Conservation (phyloP, 2,329 filamentous ascomycete genomes). For the Pestalotiopsis sp. region DNA sequence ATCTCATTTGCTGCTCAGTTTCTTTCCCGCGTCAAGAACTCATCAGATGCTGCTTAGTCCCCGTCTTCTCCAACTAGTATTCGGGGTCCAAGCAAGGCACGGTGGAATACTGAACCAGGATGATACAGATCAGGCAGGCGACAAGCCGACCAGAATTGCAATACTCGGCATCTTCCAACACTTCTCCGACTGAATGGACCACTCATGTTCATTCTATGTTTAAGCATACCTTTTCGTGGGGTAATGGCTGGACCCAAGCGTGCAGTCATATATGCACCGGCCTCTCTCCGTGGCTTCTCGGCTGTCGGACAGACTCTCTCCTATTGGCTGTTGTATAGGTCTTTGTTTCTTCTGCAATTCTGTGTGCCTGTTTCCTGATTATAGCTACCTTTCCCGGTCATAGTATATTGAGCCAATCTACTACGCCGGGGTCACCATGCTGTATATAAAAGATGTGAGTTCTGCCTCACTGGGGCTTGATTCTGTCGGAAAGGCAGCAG, state of each 20-base stretch:
- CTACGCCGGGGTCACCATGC: neutral
- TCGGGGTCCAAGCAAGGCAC: neutral
- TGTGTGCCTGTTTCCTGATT: neutral
- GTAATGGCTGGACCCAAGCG: neutral
- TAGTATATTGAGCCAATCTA: neutral
- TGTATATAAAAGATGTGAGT: neutral
- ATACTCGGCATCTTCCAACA: neutral
- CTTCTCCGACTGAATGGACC: neutral
- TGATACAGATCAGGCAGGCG: constrained; percentile 1
- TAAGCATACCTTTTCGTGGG: neutral
- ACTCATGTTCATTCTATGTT: neutral
- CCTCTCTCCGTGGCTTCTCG: neutral
- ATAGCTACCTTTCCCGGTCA: neutral
- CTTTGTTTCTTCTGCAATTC: neutral
- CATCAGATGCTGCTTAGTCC: neutral
- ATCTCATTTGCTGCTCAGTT: neutral
- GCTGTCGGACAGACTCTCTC: neutral
- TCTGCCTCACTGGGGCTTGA: neutral
- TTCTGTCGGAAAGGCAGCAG: neutral
- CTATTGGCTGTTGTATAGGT: neutral
- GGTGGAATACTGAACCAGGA: neutral
- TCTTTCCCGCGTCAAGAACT: neutral
- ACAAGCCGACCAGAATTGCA: neutral
- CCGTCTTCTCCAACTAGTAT: neutral
- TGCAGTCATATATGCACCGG: neutral